These are phyloP conservation scores for Xanthoconium purpureum DNA, from an alignment of 768 basidiomycete species.

Conservation along the genomic window DNA sequence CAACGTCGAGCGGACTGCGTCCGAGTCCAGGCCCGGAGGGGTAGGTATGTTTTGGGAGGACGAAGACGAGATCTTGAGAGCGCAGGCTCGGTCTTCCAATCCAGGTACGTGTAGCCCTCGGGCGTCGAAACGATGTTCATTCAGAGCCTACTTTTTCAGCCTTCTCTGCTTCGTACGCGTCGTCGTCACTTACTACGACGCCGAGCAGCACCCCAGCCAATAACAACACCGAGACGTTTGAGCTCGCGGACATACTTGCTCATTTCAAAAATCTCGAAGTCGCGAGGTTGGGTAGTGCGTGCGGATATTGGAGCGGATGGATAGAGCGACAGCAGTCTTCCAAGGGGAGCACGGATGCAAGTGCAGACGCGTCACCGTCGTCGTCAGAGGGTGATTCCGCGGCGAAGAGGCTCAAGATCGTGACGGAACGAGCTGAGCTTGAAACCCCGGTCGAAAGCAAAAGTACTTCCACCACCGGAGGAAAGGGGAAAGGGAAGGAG, in stretches of 20 bases:
- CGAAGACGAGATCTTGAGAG: slow-evolving; percentile 18
- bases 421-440: slow-evolving; percentile 5
- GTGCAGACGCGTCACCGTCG: not conserved
- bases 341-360: not conserved
- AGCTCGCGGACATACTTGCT: slow-evolving; percentile 24
- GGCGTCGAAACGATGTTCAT: not conserved
- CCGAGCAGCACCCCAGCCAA: not conserved
- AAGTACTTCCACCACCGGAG: not conserved
- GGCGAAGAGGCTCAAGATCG: slow-evolving; percentile 16
- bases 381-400: not conserved
- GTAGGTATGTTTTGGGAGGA: slow-evolving; percentile 29
- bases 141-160: not conserved
- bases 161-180: not conserved
- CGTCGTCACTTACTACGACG: not conserved
- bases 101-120: slow-evolving; percentile 1
- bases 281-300: slow-evolving; percentile 39
- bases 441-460: slow-evolving; percentile 3
- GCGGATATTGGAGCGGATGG: slow-evolving; percentile 39
- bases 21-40: not conserved
- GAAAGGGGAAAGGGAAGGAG: slow-evolving; percentile 22
- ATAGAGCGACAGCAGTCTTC: slow-evolving; percentile 5
- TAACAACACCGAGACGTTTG: not conserved
- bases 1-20: not conserved
- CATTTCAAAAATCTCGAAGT: slow-evolving; percentile 35
- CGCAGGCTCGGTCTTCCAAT: not conserved